A percentile compares a stretch with the other conserved stretches of the same genome.
Evolutionary conservation across 495 filamentous ascomycete genomes (phyloP).

Genomic region (Aspergillus saccharolyticus): DNA sequence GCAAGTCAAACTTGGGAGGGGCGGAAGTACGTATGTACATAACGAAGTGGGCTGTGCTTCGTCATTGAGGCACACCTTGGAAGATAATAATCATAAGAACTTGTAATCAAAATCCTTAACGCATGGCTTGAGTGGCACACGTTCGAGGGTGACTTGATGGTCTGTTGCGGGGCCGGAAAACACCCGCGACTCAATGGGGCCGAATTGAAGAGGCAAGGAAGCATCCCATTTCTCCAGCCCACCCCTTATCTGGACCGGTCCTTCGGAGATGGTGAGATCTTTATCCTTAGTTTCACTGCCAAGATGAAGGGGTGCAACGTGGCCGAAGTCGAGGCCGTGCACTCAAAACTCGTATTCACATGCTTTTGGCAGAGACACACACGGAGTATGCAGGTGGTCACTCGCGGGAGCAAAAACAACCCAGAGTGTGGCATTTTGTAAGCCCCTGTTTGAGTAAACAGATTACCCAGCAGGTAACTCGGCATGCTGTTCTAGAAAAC

Average conservation of each 20-base stretch:
- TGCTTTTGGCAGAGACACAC: not conserved
- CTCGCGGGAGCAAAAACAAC: not conserved
- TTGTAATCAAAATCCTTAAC: not conserved
- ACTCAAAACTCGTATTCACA: conserved; percentile 4
- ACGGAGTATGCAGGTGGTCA: conserved; percentile 15
- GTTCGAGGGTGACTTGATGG: not conserved
- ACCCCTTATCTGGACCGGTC: conserved; percentile 8
- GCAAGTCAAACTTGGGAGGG: not conserved
- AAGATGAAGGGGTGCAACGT: conserved; percentile 29
- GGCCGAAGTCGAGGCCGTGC: conserved; percentile 23
- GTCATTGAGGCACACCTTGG: not conserved
- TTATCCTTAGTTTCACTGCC: conserved; percentile 26
- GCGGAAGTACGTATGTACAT: not conserved
- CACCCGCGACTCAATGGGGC: not conserved
- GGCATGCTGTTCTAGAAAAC: conserved; percentile 11
- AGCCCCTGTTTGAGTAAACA: not conserved
- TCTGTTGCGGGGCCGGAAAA: not conserved
- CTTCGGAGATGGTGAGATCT: conserved; percentile 23
- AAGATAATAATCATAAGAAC: not conserved
- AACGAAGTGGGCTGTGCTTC: not conserved
- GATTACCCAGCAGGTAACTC: not conserved
- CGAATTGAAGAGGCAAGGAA: conserved; percentile 2
- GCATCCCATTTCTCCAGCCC: not conserved
- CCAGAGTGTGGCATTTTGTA: not conserved
- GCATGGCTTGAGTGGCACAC: not conserved